Conservation (phyloP, 1,284 basidiomycete species). For the Anthracocystis setariae region DNA sequence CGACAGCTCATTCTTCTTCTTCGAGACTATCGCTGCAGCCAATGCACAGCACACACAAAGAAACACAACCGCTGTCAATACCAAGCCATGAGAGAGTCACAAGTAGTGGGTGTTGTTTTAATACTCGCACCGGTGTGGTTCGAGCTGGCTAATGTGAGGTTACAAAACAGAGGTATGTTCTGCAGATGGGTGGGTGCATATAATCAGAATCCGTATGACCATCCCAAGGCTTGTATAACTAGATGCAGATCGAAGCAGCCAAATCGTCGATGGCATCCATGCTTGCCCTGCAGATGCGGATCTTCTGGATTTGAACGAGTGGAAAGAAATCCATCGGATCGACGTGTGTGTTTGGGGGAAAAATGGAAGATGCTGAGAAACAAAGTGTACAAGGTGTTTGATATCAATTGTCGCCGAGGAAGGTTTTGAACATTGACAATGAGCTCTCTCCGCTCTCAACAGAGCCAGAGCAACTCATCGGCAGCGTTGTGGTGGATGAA, state of each 20-base stretch:
- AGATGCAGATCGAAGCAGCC: constrained; percentile 18
- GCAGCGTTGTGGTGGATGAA: not conserved
- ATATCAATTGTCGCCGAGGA: constrained; percentile 6
- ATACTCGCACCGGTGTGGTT: constrained; percentile 9
- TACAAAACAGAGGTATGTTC: constrained; percentile 13
- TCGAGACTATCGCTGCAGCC: too few relatives aligned
- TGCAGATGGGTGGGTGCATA: constrained; percentile 14
- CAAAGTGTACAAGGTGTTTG: constrained; percentile 17
- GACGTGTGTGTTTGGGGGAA: constrained; percentile 1
- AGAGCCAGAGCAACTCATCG: not conserved
- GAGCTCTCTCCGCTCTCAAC: not conserved
- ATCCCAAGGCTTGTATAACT: not conserved
- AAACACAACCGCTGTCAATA: not conserved
- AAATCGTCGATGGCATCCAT: constrained; percentile 11
- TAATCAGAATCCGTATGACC: not conserved
- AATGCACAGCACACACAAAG: not conserved
- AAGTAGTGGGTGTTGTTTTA: constrained; percentile 20
- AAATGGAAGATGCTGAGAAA: constrained; percentile 18
- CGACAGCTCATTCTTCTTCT: too few relatives aligned
- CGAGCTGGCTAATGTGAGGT: constrained; percentile 16
- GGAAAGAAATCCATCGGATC: constrained; percentile 15
- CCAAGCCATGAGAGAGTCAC: constrained; percentile 9
- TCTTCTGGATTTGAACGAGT: not conserved
- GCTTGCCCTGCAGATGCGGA: constrained; percentile 1
- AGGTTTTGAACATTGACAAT: constrained; percentile 7